phyloP scores from a whole-genome alignment of 2,329 filamentous ascomycete species.

The Verticillium longisporum region DNA sequence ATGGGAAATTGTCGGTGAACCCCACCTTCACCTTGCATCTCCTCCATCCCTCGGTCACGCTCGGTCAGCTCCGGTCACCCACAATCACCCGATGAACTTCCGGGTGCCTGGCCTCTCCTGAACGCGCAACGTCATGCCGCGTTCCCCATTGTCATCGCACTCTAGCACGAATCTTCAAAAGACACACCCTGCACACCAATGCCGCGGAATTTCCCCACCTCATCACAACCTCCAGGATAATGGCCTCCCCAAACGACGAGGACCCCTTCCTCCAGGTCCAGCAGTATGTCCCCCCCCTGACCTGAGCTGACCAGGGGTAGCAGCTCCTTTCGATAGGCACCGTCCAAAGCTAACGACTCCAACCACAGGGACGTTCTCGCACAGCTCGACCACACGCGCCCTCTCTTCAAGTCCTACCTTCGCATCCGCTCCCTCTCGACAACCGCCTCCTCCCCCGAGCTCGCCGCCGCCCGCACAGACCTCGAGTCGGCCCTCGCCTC shows the following conservation, averaged over 20 bases:
- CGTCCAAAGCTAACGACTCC: slow-evolving; percentile 1
- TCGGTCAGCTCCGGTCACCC: not conserved
- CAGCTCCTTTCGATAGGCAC: slow-evolving; percentile 2
- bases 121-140: slow-evolving; percentile 11
- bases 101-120: not conserved
- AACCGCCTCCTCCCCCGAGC: slow-evolving; percentile 69
- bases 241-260: slow-evolving; percentile 61
- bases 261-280: slow-evolving; percentile 69
- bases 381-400: slow-evolving; percentile 72
- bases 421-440: slow-evolving; percentile 86
- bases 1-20: slow-evolving; percentile 13
- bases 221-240: slow-evolving; percentile 39
- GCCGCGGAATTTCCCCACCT: slow-evolving; percentile 6
- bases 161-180: not conserved
- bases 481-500: slow-evolving; percentile 59
- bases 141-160: not conserved
- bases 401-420: slow-evolving; percentile 89
- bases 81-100: not conserved
- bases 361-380: slow-evolving; percentile 72
- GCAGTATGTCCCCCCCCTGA: slow-evolving; percentile 38
- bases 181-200: slow-evolving; percentile 4
- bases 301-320: not conserved
- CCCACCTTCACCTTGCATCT: not conserved
- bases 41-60: not conserved
- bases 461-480: slow-evolving; percentile 68